Percentiles rank a stretch among this genome's conserved stretches.
These are phyloP conservation scores for Xylariaceae sp. DNA, from an alignment of 2,329 filamentous ascomycete species.

Conservation along the genomic window DNA sequence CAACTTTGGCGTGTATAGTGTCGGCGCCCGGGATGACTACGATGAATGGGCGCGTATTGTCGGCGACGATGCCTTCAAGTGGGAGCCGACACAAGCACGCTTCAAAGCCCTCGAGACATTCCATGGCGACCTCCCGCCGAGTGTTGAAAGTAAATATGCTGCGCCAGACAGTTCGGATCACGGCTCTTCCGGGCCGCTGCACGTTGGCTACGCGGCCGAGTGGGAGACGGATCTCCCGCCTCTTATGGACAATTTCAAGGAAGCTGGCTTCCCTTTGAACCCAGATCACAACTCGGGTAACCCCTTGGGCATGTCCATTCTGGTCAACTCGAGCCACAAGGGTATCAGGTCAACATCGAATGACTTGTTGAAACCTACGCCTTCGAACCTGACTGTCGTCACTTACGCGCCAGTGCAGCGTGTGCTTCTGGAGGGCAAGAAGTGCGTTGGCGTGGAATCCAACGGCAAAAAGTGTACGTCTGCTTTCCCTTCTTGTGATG, in stretches of 20 bases:
- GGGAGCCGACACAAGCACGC: slow-evolving; percentile 46
- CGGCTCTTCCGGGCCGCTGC: slow-evolving; percentile 43
- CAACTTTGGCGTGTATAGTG: slow-evolving; percentile 50
- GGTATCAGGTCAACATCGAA: slow-evolving; percentile 46
- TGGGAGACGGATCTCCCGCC: slow-evolving; percentile 45
- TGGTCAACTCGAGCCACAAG: slow-evolving; percentile 44
- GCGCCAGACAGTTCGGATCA: slow-evolving; percentile 42
- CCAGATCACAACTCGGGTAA: slow-evolving; percentile 55
- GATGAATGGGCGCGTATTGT: slow-evolving; percentile 55
- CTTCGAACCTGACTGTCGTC: slow-evolving; percentile 49
- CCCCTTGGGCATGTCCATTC: slow-evolving; percentile 49
- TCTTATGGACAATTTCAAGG: slow-evolving; percentile 42
- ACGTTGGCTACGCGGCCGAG: slow-evolving; percentile 42
- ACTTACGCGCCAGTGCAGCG: slow-evolving; percentile 44
- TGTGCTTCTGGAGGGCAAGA: slow-evolving; percentile 41
- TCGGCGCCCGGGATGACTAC: slow-evolving; percentile 57
- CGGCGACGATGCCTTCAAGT: slow-evolving; percentile 51
- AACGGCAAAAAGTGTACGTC: slow-evolving; percentile 28
- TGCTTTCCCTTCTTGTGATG: too few species aligned
- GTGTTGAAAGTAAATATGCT: slow-evolving; percentile 41
- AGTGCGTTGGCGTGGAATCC: slow-evolving; percentile 40
- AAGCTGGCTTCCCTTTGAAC: slow-evolving; percentile 45
- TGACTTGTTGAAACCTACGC: slow-evolving; percentile 40
- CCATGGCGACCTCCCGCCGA: slow-evolving; percentile 34
- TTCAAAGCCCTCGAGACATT: slow-evolving; percentile 53